phyloP scores from a whole-genome alignment of 176 grass and related monocot genomes.

The Avena sativa region DNA sequence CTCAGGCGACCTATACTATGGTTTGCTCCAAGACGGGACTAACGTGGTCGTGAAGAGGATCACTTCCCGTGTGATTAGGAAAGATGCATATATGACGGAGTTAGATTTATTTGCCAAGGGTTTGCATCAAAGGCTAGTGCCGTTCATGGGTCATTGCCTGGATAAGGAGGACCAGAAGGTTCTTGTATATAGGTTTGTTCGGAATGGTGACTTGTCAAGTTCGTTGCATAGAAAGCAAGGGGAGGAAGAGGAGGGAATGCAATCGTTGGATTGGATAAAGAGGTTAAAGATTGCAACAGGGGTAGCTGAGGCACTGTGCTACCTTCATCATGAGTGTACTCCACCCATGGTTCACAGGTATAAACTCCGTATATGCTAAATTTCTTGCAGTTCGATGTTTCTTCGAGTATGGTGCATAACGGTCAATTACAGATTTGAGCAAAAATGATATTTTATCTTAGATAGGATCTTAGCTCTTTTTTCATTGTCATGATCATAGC shows the following conservation, averaged over 20 bases:
- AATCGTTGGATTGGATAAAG: conserved; percentile 99
- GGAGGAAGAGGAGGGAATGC: conserved; percentile 83
- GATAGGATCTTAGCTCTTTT: neutral
- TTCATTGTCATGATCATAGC: conserved; percentile 17
- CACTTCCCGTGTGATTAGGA: conserved; percentile 48
- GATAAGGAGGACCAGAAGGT: conserved; percentile 80
- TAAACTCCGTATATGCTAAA: conserved; percentile 22
- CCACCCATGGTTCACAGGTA: conserved; percentile 99
- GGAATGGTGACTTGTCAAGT: conserved; percentile 70
- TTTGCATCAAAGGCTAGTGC: conserved; percentile 71
- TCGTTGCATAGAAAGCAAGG: conserved; percentile 72
- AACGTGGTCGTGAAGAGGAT: conserved; percentile 79
- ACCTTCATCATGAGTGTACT: conserved; percentile 89
- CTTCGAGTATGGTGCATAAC: neutral
- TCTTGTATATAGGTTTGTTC: conserved; percentile 87
- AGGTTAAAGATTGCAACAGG: conserved; percentile 98
- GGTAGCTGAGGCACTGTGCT: conserved; percentile 88
- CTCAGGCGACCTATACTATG: conserved; percentile 81
- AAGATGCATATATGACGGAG: conserved; percentile 69
- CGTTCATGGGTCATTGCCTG: conserved; percentile 76
- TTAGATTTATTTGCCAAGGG: conserved; percentile 86
- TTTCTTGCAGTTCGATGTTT: conserved; percentile 22
- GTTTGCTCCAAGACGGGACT: conserved; percentile 63
- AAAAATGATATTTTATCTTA: conserved; percentile 10
- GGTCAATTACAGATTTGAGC: neutral